Evolutionary conservation across 768 basidiomycete genomes (phyloP), one percentile per base, ranked within the genome.

Genomic region (Mycena metata): DNA sequence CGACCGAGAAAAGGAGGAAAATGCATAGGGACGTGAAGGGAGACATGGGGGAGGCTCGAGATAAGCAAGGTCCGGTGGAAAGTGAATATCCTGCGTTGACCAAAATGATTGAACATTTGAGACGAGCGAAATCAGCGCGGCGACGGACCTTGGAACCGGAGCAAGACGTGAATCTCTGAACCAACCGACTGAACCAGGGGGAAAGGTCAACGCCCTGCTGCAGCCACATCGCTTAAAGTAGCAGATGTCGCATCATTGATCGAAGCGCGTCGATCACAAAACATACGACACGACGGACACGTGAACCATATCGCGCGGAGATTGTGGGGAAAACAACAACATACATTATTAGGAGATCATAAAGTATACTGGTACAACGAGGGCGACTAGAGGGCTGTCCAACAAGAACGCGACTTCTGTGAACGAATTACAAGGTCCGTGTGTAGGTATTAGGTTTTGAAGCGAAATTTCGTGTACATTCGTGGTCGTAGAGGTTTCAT

Each of bases 1-100:
- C 72, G 54, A 79, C 42, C 35, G 79, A 72, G 54, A 79, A 57
- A 50, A 81, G 64, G 54, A 79, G 73, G 24, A 77, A 77, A 66
- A 79, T 60, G 67, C 74, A 78, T 60, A 81, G 55, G 66, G 74
- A 50, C 67, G 55, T 69, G 33, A 66, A 50, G 35, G 24, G 60
- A 60, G 41, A 35, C 72, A 69, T 71, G 35, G 50, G 26, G 56
- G 69, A 58, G 41, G 61, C 52, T 30, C 30, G 30, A 30, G 30
- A 30, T 30, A 30, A 30, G 30, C 30, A 30, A 30, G 30, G 30
- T 30, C 30, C 30, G 30, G 30, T 30, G 30, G 30, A 30, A 30
- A 30, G 30, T 30, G 30, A 30, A 30, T 30, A 30, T 30, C 30
- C 30, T 30, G 30, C 30, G 6, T 30, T 30, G 30, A 30, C 30